Evolutionary conservation across 495 filamentous ascomycete genomes (phyloP).

Genomic region (Daldinia decipiens): DNA sequence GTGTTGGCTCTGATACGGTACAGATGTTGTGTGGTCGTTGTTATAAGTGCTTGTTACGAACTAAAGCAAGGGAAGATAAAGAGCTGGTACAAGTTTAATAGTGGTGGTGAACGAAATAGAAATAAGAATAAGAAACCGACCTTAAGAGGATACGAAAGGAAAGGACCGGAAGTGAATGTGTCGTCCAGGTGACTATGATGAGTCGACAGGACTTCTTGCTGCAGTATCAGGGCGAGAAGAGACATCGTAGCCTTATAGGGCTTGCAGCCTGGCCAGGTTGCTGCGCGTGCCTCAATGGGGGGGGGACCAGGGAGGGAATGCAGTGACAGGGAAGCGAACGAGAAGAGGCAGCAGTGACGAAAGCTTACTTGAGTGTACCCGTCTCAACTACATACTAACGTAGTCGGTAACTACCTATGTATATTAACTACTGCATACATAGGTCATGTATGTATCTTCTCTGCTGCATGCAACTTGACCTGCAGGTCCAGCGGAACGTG

Average conservation of each 20-base stretch:
- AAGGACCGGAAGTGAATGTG: conserved; percentile 47
- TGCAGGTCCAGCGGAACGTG: conserved; percentile 46
- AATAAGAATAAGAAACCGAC: conserved; percentile 45
- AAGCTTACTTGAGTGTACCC: conserved; percentile 35
- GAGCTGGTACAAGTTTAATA: conserved; percentile 20
- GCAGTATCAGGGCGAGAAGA: conserved; percentile 43
- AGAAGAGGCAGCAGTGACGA: conserved; percentile 46
- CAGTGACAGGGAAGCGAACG: conserved; percentile 41
- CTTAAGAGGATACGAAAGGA: conserved; percentile 44
- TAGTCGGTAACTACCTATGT: conserved; percentile 6
- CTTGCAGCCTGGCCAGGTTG: conserved; percentile 46
- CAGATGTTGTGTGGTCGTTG: conserved; percentile 13
- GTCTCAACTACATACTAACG: conserved; percentile 33
- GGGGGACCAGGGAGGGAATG: conserved; percentile 32
- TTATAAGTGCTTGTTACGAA: conserved; percentile 29
- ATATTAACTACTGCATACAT: background rate
- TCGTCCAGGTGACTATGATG: conserved; percentile 49
- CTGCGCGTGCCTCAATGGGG: conserved; percentile 31
- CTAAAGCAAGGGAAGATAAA: conserved; percentile 37
- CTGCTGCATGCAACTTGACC: conserved; percentile 32
- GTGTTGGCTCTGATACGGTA: conserved; percentile 25
- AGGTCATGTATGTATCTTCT: background rate
- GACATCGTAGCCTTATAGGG: conserved; percentile 54
- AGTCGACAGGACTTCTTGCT: conserved; percentile 47
- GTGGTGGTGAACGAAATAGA: conserved; percentile 32